Conservation (phyloP, 257 asterid genomes). For the Solanum clarkiae region DNA sequence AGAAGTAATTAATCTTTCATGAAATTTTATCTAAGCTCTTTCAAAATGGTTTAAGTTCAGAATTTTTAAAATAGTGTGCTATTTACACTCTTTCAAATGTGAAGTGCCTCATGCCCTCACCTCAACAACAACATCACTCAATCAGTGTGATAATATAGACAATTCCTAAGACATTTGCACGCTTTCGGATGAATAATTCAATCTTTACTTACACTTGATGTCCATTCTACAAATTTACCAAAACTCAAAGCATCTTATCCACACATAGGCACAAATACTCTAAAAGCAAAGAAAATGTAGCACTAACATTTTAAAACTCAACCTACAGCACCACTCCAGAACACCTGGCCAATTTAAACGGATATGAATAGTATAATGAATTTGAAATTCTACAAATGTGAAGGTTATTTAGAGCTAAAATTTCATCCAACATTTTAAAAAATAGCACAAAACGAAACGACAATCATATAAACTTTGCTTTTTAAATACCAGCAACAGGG, state of each 20-base stretch:
- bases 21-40: neutral
- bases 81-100: neutral
- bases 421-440: neutral
- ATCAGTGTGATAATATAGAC: too few species aligned
- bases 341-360: neutral
- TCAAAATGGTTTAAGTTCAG: neutral
- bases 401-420: neutral
- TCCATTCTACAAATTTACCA: neutral
- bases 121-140: neutral
- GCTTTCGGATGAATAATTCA: neutral
- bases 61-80: neutral
- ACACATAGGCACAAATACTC: neutral
- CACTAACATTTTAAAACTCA: neutral
- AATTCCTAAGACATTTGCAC: neutral
- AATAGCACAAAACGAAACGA: neutral
- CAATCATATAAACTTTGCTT: neutral
- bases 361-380: neutral
- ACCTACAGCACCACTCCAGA: neutral
- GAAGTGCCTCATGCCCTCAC: neutral
- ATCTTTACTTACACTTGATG: neutral
- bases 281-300: neutral
- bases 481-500: conserved; percentile 44
- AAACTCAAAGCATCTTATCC: neutral
- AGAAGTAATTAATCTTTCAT: neutral
- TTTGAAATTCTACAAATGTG: neutral